Conservation (phyloP, 2,329 filamentous ascomycete genomes). For the Alternaria brassicae region DNA sequence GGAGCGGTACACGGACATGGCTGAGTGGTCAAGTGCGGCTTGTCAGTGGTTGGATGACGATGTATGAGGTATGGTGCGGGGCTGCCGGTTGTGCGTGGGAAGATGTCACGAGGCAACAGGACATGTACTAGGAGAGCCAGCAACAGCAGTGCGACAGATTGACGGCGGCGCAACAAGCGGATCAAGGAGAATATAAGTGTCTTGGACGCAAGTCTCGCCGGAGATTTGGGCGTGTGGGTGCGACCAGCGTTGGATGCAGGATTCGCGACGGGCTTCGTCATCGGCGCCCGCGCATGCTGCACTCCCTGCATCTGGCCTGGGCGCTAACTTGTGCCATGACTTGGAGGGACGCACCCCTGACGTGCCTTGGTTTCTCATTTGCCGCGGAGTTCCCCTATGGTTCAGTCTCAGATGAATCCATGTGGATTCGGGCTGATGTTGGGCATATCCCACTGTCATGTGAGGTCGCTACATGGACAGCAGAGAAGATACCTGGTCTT, state of each 20-base stretch:
- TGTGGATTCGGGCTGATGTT: slow-evolving; percentile 22
- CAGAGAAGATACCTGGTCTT: slow-evolving; percentile 2
- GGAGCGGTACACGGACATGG: slow-evolving; percentile 44
- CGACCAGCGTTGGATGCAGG: slow-evolving; percentile 33
- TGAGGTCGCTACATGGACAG: background rate
- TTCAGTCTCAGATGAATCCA: slow-evolving; percentile 5
- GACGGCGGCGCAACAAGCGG: slow-evolving; percentile 13
- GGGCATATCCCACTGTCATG: slow-evolving; percentile 16
- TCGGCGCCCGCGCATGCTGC: slow-evolving; percentile 26
- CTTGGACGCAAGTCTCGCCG: slow-evolving; percentile 9
- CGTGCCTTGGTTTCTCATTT: slow-evolving; percentile 16
- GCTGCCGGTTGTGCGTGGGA: slow-evolving; percentile 19
- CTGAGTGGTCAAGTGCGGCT: slow-evolving; percentile 13
- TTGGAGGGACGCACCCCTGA: slow-evolving; percentile 19
- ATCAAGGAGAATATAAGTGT: slow-evolving; percentile 23
- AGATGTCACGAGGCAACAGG: slow-evolving; percentile 4
- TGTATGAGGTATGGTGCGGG: slow-evolving; percentile 27
- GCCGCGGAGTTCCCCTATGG: slow-evolving; percentile 13
- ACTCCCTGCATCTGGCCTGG: slow-evolving; percentile 17
- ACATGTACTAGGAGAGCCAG: slow-evolving; percentile 4
- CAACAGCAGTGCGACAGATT: slow-evolving; percentile 1
- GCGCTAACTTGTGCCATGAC: slow-evolving; percentile 19
- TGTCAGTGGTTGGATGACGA: slow-evolving; percentile 13
- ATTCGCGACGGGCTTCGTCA: slow-evolving; percentile 35
- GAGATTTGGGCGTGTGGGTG: slow-evolving; percentile 25